Conservation (phyloP, 139 green algal genomes). For the Pseudopediastrum boryanum region DNA sequence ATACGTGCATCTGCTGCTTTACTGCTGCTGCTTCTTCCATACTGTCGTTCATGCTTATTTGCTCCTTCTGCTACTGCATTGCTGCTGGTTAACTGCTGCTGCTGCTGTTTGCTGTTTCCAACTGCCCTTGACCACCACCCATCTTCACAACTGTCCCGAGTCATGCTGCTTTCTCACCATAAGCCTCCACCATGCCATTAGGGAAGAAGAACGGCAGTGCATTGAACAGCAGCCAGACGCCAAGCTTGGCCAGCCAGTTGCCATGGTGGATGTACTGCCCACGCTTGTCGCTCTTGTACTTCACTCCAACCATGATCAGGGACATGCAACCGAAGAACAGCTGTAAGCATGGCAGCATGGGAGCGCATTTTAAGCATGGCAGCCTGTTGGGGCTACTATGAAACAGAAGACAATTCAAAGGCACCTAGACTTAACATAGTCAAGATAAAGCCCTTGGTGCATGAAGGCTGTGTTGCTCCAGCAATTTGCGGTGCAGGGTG, state of each 20-base stretch:
- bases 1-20: background rate
- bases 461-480: no score
- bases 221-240: constrained; percentile 82
- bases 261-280: constrained; percentile 88
- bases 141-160: no score
- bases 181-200: constrained; percentile 73
- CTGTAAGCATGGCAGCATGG: constrained; percentile 41
- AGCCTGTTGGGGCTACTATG: no score
- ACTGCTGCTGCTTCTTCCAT: constrained; percentile 11
- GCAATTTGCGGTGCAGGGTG: no score
- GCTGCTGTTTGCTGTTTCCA: background rate
- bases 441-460: no score
- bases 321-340: constrained; percentile 89
- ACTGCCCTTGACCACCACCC: background rate
- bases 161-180: constrained; percentile 56
- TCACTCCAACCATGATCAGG: constrained; percentile 77
- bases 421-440: no score
- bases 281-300: constrained; percentile 81
- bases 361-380: no score
- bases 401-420: no score
- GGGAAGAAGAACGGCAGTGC: constrained; percentile 87
- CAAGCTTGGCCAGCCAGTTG: constrained; percentile 86
- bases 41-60: background rate
- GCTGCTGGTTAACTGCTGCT: constrained; percentile 16
- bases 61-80: background rate